Base-by-base conservation (phyloP, 2,329 filamentous ascomycete genomes). In the Alternaria atra region DNA sequence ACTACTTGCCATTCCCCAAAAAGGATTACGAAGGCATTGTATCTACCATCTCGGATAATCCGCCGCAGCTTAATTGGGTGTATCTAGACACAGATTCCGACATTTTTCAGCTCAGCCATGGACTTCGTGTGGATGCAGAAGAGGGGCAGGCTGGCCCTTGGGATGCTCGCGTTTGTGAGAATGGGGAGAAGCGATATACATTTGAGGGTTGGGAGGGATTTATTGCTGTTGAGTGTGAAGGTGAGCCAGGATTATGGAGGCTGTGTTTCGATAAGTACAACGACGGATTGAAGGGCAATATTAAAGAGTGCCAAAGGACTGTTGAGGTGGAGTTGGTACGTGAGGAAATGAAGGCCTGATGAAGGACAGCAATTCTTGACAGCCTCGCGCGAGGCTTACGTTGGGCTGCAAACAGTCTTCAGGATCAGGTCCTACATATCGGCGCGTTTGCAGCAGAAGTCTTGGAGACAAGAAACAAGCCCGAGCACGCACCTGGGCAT, bases 151-250 rank as follows among this genome's bases (percentile, higher is more conserved):
- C 79, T 3, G 67, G 67, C 8, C 66, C 69, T 15, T 71, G 64
- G 61, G 66, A 60, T n/a, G 66, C 90, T 7, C 95, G 90, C 87
- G 89, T 91, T 68, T 94, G 91, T 87, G 90, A 85, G 1, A 83
- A 87, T 40, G 85, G 89, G 52, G 86, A 90, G 63, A 79, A 81
- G 43, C 80, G 80, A 30, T 72, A 87, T 27, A 84, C 80, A 6
- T 79, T 88, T 8, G 84, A 87, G 55, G 83, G 80, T 1, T 84
- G 80, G 75, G 84, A 87, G 64, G 83, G 83, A 4, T 88, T 87
- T 61, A 79, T 86, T 2, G 86, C 84, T 0, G 81, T 88, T 5
- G 81, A 87, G 35, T 62, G 71, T 77, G 82, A 62, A 78, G 83
- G 62, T 69, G 80, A 47, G 80, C 84, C 64, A 75, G 77, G 30